Conservation (phyloP, 2,329 filamentous ascomycete species). For the Arthrobotrys sinensis region DNA sequence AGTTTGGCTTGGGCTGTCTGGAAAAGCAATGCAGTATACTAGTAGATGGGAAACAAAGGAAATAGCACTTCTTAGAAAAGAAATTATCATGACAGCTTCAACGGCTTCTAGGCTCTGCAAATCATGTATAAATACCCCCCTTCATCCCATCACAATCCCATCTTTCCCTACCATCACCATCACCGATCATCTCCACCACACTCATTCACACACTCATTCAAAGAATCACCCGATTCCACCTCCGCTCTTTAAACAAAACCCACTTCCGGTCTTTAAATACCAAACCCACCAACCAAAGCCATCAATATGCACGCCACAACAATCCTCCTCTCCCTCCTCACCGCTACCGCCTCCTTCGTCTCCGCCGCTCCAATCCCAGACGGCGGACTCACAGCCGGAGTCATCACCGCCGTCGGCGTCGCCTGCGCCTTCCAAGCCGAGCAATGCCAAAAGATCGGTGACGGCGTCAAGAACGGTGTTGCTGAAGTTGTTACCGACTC, state of each 20-base stretch:
- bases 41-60: background rate
- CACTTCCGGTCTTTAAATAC: background rate
- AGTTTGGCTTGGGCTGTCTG: too few relatives aligned
- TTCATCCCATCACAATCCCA: background rate
- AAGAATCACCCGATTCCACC: constrained; percentile 13
- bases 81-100: background rate
- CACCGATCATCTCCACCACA: constrained; percentile 23
- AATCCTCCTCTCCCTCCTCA: constrained; percentile 20
- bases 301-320: constrained; percentile 14
- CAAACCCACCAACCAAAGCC: constrained; percentile 3
- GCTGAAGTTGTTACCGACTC: background rate
- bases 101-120: background rate
- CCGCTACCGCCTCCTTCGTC: constrained; percentile 3
- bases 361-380: constrained; percentile 8
- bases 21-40: too few relatives aligned
- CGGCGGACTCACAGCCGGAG: constrained; percentile 7
- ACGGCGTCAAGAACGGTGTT: constrained; percentile 10
- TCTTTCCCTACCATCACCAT: constrained; percentile 18
- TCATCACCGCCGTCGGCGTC: constrained; percentile 17
- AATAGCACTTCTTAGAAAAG: background rate
- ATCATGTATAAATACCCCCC: constrained; percentile 21
- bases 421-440: constrained; percentile 31
- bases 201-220: constrained; percentile 1
- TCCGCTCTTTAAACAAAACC: constrained; percentile 10
- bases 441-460: constrained; percentile 29